Percentiles rank a stretch among this genome's conserved stretches.
These are phyloP conservation scores for Aureobasidium namibiae DNA, from an alignment of 2,329 filamentous ascomycete genomes.

Conservation along the genomic window DNA sequence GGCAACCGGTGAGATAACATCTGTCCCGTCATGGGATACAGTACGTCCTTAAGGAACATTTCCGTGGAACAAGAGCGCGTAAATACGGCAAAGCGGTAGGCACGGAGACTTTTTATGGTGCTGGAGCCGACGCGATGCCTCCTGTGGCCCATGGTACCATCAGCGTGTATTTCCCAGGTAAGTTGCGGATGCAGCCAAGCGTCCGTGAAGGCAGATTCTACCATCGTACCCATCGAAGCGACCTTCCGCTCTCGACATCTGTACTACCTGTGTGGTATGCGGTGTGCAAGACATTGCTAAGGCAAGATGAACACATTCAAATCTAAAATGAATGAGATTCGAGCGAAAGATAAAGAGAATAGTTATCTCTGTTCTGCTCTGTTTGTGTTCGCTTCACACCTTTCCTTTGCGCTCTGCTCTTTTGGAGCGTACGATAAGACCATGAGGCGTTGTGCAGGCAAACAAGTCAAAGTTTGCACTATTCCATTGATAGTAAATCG, in stretches of 20 bases:
- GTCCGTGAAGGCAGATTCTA: neutral
- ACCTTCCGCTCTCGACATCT: neutral
- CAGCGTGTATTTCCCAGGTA: neutral
- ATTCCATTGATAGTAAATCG: no score
- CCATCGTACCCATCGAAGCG: neutral
- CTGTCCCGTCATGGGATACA: neutral
- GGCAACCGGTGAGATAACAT: constrained; percentile 1
- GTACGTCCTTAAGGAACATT: neutral
- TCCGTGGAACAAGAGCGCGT: neutral
- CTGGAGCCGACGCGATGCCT: neutral
- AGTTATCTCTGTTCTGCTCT: no score
- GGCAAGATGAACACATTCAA: neutral
- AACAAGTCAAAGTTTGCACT: no score
- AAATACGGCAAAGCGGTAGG: neutral
- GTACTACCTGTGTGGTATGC: neutral
- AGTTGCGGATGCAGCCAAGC: neutral
- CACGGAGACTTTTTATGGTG: neutral
- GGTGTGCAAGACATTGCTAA: neutral
- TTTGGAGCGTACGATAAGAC: no score
- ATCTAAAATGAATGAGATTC: neutral
- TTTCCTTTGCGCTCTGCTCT: no score
- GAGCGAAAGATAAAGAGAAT: neutral
- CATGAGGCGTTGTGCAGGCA: no score
- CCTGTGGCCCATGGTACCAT: neutral
- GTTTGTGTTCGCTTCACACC: no score